Evolutionary conservation across 2,329 filamentous ascomycete species (phyloP).

Genomic region (Fonsecaea monophora): DNA sequence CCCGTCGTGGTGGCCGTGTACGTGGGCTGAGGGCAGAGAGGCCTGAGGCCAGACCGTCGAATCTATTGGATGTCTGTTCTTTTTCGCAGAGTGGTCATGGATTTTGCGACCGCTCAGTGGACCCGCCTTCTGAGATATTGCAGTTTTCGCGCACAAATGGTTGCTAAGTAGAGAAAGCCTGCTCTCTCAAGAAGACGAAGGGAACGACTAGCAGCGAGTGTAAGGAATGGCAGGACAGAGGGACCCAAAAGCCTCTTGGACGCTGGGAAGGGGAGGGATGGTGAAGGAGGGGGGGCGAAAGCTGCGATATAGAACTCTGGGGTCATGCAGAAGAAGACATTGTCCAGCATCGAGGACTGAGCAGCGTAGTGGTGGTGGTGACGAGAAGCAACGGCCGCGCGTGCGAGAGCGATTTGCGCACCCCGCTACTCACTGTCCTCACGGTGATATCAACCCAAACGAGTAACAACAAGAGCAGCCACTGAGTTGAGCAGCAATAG

Average conservation of each 20-base stretch:
- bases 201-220: slow-evolving; percentile 33
- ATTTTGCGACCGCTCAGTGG: slow-evolving; percentile 25
- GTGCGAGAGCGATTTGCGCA: slow-evolving; percentile 26
- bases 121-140: slow-evolving; percentile 20
- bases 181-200: slow-evolving; percentile 29
- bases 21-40: slow-evolving; percentile 18
- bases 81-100: slow-evolving; percentile 22
- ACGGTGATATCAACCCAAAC: slow-evolving; percentile 34
- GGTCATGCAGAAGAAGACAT: slow-evolving; percentile 20
- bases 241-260: slow-evolving; percentile 28
- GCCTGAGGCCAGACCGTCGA: slow-evolving; percentile 13
- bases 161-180: slow-evolving; percentile 29
- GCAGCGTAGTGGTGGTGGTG: slow-evolving; percentile 1
- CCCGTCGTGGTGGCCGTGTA: slow-evolving; percentile 10
- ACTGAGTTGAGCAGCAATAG: slow-evolving; percentile 28
- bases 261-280: slow-evolving; percentile 7
- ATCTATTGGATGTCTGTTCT: slow-evolving; percentile 29
- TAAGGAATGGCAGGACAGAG: slow-evolving; percentile 29
- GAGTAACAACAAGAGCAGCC: slow-evolving; percentile 18
- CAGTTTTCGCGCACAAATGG: slow-evolving; percentile 14
- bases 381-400: slow-evolving; percentile 25
- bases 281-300: slow-evolving; percentile 18
- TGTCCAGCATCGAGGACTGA: background rate
- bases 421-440: slow-evolving; percentile 28
- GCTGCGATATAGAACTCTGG: slow-evolving; percentile 32